Conservation (phyloP, 2,329 filamentous ascomycete genomes). For the Didymella pomorum region DNA sequence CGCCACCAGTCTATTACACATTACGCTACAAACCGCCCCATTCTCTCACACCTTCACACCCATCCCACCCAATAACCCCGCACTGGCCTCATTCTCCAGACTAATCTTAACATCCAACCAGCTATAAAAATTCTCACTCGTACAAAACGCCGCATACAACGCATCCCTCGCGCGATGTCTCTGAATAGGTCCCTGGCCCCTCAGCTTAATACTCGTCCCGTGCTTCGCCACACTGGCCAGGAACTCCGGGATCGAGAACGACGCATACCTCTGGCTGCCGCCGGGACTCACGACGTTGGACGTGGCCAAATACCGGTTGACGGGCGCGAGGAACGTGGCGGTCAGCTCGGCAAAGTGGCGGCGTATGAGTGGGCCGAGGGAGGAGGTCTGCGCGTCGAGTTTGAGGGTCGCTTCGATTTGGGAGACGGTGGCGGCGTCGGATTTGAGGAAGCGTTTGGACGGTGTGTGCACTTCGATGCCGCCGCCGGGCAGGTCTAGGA, state of each 20-base stretch:
- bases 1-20: conserved; percentile 6
- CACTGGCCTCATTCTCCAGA: conserved; percentile 52
- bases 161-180: conserved; percentile 47
- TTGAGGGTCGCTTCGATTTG: conserved; percentile 47
- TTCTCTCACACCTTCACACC: neutral
- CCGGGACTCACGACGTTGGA: conserved; percentile 46
- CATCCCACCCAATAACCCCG: conserved; percentile 39
- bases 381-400: conserved; percentile 40
- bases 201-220: conserved; percentile 50
- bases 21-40: neutral
- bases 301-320: conserved; percentile 53
- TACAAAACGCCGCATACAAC: conserved; percentile 51
- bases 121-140: conserved; percentile 51
- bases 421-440: conserved; percentile 45
- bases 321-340: conserved; percentile 52
- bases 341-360: conserved; percentile 54
- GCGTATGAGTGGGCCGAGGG: conserved; percentile 50
- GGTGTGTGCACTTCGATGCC: conserved; percentile 50
- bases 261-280: conserved; percentile 50
- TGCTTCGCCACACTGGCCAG: conserved; percentile 50
- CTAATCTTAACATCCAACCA: conserved; percentile 55
- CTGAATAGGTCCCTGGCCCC: conserved; percentile 50
- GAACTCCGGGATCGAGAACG: conserved; percentile 50
- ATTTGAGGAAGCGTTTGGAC: conserved; percentile 51
- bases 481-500: conserved; percentile 51